Evolutionary conservation across 2,329 filamentous ascomycete genomes (phyloP).

Genomic region (Xylaria sp.): DNA sequence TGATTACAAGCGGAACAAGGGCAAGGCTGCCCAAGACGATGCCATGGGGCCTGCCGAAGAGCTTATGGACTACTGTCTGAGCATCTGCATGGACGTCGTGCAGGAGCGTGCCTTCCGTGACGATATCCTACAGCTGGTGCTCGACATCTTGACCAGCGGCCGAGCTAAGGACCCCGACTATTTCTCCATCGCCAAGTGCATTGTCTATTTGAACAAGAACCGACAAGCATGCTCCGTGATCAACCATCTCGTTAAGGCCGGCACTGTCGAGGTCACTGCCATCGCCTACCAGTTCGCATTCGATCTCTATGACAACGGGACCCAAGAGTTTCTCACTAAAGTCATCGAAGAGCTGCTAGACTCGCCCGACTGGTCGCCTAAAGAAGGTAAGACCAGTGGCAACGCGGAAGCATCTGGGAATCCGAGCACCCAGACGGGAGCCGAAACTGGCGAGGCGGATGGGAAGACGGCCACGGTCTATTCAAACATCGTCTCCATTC

Average conservation of each 20-base stretch:
- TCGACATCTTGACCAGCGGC: conserved; percentile 86
- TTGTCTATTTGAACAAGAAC: conserved; percentile 92
- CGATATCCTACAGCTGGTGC: conserved; percentile 85
- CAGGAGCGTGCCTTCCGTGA: conserved; percentile 86
- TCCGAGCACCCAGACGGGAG: conserved; percentile 53
- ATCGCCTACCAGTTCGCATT: conserved; percentile 98
- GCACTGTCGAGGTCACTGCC: conserved; percentile 76
- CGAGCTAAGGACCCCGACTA: conserved; percentile 88
- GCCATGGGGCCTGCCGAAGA: conserved; percentile 74
- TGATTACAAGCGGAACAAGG: conserved; percentile 74
- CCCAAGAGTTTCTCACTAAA: conserved; percentile 92
- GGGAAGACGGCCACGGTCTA: conserved; percentile 60
- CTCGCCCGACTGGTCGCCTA: conserved; percentile 43
- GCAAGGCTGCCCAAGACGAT: conserved; percentile 57
- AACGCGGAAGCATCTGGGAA: conserved; percentile 48
- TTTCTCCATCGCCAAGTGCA: conserved; percentile 97
- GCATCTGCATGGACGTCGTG: conserved; percentile 97
- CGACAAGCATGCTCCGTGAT: conserved; percentile 88
- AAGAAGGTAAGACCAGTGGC: conserved; percentile 52
- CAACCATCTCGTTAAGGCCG: conserved; percentile 76
- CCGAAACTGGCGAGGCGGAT: conserved; percentile 52
- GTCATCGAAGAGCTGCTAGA: conserved; percentile 77
- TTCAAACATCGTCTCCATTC: conserved; percentile 66
- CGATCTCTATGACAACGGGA: conserved; percentile 97
- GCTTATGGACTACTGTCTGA: conserved; percentile 92